Conservation (phyloP, 352 stramenopile species). For the Phytophthora rubi region DNA sequence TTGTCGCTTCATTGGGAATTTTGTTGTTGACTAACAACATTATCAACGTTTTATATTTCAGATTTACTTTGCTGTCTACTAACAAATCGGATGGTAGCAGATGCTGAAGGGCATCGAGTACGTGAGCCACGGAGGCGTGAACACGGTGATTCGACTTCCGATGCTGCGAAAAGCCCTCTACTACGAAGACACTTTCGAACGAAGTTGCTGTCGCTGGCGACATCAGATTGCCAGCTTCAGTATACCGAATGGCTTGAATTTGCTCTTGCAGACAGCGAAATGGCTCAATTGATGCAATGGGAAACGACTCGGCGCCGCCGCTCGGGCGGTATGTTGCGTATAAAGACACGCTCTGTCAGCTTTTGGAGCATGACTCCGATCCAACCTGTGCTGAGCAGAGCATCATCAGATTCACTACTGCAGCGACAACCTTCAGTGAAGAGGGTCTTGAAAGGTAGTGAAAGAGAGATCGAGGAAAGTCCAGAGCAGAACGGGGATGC, state of each 20-base stretch:
- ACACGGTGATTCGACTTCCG: constrained; percentile 15
- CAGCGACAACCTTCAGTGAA: constrained; percentile 16
- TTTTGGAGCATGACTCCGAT: constrained; percentile 35
- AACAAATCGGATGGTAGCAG: constrained; percentile 45
- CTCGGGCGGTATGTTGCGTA: constrained; percentile 1
- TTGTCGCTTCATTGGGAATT: background rate
- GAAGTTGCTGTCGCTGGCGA: constrained; percentile 46
- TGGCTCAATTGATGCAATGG: constrained; percentile 48
- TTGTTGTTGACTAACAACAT: background rate
- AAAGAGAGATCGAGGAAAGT: constrained; percentile 2
- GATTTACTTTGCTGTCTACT: constrained; percentile 62
- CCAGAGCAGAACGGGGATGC: constrained; percentile 10
- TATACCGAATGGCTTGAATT: constrained; percentile 49
- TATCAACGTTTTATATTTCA: constrained; percentile 16
- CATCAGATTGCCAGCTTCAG: constrained; percentile 33
- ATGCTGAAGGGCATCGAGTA: constrained; percentile 19
- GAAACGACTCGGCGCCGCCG: constrained; percentile 10
- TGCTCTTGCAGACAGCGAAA: constrained; percentile 39
- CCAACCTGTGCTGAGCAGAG: constrained; percentile 27
- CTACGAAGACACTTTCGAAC: constrained; percentile 54
- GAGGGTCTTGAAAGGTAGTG: constrained; percentile 5
- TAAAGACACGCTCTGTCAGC: constrained; percentile 27
- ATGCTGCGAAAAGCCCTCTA: constrained; percentile 52
- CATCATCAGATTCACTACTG: constrained; percentile 33
- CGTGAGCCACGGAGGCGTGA: constrained; percentile 10